Evolutionary conservation across 2,329 filamentous ascomycete species (phyloP), one percentile per base, ranked within the genome.

Genomic region (Podosphaera fusca): DNA sequence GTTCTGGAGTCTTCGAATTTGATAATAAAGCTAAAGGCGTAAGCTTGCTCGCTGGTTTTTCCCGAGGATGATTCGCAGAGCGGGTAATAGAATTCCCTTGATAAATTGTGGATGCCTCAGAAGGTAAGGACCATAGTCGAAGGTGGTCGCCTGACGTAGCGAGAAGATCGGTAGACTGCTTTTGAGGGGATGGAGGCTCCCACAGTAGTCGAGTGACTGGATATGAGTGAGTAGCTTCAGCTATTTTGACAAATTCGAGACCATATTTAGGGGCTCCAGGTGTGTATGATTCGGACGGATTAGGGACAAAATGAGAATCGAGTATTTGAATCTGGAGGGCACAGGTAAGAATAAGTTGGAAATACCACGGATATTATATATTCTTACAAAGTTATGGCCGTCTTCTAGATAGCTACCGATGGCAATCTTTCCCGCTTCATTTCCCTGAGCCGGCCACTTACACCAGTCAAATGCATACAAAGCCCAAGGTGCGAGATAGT

Each of bases 381-480:
- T 12, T 42, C 79, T 65, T 74, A 95, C 88, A 74, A 94, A 98
- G 69, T 98, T 98, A 72, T 98, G 92, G 4, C 89, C 90, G 70
- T 98, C 92, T 71, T 98, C 92, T 55, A 96, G 73, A 68, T 96
- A 96, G 72, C 92, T 98, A 59, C 90, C 92, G 45, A 98, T 77
- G 10, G 92, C 92, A 64, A 98, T 78, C 70, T 96, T 96, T 45
- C 92, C 92, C 2, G 87, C 87, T 60, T 86, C 82, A 62, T 82
- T 82, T 64, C 71, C 81, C 65, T 87, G 80, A 2, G 90, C 82
- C 14, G 85, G 81, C 90, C 92, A 98, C 71, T 98, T 98, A 74
- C 92, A 98, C 92, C 92, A 98, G 72, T 98, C 92, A 65, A 94
- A 90, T 10, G 92, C 90, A 69, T 96, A 98, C 57, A 94, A 82